These are phyloP conservation scores for Xylaria palmicola DNA, from an alignment of 495 filamentous ascomycete genomes.

Conservation along the genomic window DNA sequence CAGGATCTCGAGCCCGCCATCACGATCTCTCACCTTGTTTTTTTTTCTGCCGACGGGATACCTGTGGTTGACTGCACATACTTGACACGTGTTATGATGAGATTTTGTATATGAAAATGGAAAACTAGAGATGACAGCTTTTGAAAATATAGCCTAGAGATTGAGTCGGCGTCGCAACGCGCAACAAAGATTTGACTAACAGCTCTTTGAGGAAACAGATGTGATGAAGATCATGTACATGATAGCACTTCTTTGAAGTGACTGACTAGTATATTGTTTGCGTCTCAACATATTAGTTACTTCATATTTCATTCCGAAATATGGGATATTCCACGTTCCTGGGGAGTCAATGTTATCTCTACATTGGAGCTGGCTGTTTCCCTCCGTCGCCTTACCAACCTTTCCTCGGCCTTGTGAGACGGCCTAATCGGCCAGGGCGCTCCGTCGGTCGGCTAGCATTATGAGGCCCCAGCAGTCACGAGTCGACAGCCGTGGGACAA, in stretches of 20 bases:
- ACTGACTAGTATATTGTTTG: too few species aligned
- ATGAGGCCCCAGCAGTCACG: not conserved
- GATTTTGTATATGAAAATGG: slow-evolving; percentile 5
- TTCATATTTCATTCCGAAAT: too few species aligned
- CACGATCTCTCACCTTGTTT: not conserved
- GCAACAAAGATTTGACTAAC: not conserved
- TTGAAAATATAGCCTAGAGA: not conserved
- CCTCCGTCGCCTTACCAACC: not conserved
- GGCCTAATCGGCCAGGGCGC: not conserved
- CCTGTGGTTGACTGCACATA: not conserved
- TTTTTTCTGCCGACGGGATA: not conserved
- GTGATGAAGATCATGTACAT: too few species aligned
- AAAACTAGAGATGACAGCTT: not conserved
- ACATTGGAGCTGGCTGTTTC: not conserved
- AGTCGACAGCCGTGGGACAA: not conserved
- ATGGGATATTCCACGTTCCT: too few species aligned
- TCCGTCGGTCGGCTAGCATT: not conserved
- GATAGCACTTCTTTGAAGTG: too few species aligned
- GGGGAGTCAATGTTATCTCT: not conserved
- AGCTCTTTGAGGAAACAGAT: not conserved
- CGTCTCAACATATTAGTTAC: too few species aligned
- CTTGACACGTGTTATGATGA: slow-evolving; percentile 4
- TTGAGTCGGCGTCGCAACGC: not conserved
- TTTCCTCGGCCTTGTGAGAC: not conserved
- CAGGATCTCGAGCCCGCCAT: not conserved